Evolutionary conservation across 768 basidiomycete genomes (phyloP).

Genomic region (Pholiota microspora): DNA sequence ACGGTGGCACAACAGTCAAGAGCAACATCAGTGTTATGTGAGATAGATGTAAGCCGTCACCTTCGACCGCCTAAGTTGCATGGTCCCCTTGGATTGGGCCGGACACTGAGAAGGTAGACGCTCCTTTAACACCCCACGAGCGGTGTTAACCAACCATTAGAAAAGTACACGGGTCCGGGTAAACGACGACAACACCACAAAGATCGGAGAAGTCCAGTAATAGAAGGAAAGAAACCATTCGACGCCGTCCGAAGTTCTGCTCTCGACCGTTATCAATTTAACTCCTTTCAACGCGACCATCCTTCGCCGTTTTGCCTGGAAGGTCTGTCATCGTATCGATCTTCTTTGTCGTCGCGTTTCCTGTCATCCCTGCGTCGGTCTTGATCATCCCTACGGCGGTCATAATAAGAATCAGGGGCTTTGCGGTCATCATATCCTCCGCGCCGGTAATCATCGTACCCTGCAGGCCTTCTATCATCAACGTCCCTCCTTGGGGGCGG

Average conservation of each 20-base stretch:
- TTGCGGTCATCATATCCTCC: conserved; percentile 81
- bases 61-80: conserved; percentile 12
- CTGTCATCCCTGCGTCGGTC: conserved; percentile 71
- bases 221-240: conserved; percentile 41
- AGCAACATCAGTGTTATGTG: background rate
- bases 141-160: conserved; percentile 42
- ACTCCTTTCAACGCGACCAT: conserved; percentile 65
- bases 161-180: conserved; percentile 54
- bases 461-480: conserved; percentile 87
- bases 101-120: conserved; percentile 13
- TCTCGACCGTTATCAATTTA: conserved; percentile 30
- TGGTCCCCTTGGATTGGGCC: conserved; percentile 15
- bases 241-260: conserved; percentile 34
- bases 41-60: conserved; percentile 9
- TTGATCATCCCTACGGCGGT: conserved; percentile 79
- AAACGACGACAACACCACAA: conserved; percentile 53
- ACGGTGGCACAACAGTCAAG: no score
- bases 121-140: conserved; percentile 31
- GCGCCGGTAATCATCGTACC: conserved; percentile 89
- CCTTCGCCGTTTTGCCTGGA: conserved; percentile 78
- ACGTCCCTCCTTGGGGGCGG: conserved; percentile 76
- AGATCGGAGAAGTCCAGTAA: conserved; percentile 47
- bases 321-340: conserved; percentile 75
- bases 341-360: conserved; percentile 84
- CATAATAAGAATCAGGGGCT: conserved; percentile 84